Conservation (phyloP, 345 rosid genomes). For the Balakata baccata region DNA sequence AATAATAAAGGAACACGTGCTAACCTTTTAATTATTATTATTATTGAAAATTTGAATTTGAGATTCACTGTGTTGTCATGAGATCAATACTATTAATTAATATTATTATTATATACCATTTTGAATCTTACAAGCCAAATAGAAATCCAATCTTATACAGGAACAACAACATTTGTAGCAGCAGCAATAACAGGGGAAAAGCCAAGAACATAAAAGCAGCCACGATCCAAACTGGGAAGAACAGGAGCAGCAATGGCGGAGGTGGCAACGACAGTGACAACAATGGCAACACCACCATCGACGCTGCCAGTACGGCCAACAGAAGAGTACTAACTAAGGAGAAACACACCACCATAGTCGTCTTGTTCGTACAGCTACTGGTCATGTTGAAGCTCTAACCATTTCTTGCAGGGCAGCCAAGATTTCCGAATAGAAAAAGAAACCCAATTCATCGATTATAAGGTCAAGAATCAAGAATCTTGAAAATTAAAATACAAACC, state of each 20-base stretch:
- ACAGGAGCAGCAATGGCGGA: constrained; percentile 50
- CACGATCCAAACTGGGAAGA: constrained; percentile 63
- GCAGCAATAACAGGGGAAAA: constrained; percentile 40
- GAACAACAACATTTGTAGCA: constrained; percentile 15
- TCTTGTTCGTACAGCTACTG: neutral
- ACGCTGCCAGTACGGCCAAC: constrained; percentile 38
- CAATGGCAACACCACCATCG: constrained; percentile 55
- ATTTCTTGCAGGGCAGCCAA: constrained; percentile 12
- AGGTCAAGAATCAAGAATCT: neutral
- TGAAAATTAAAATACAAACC: no score
- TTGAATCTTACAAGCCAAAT: neutral
- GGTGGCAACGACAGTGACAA: constrained; percentile 66
- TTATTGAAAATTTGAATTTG: no score
- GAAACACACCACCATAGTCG: constrained; percentile 33
- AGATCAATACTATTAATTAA: no score
- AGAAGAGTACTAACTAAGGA: constrained; percentile 32
- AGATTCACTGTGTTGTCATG: no score
- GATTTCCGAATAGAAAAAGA: neutral
- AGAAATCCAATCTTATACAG: neutral
- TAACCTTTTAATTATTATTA: no score
- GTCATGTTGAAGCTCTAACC: constrained; percentile 18
- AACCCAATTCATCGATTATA: constrained; percentile 1
- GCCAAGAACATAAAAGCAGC: constrained; percentile 63
- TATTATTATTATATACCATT: no score
- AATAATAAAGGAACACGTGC: no score